Base-by-base conservation (phyloP, 2,329 filamentous ascomycete genomes). In the Penicillium sclerotigenum region DNA sequence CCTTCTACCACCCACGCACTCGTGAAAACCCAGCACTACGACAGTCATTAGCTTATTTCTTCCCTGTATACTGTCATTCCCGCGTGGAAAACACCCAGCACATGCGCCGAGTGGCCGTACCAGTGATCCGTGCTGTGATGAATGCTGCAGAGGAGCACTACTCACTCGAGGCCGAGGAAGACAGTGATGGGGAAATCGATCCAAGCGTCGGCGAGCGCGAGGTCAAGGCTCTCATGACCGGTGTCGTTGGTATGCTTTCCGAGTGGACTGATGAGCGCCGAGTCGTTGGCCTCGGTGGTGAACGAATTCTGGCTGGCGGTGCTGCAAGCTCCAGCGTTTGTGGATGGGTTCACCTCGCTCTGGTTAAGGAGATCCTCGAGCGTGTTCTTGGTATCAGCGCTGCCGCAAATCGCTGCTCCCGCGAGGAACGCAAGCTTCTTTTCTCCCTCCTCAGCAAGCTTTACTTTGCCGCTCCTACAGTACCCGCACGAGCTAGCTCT, bases 191-290 rank as follows among this genome's bases (percentile, higher is more conserved):
- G 18, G 89, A 91, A 48, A 84, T 89, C 11, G 84, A 84, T 36
- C 88, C 89, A 56, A 87, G 86, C 61, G 91, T 95, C 85, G 89
- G 93, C 9, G 86, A 87, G 64, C 69, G 73, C 38, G 74, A 77
- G 59, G 58, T 76, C 36, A 77, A 76, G 56, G 68, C 70, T 3
- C 82, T 95, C 61, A 82, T 84, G 41, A 84, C 87, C 3, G 89
- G 96, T 56, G 91, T 90, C 1, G 86, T 89, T 3, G 93, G 91
- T 67, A 77, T 79, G 75, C 77, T 97, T 8, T 85, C 92, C 0
- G 93, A 97, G 71, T 97, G 93, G 94, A 97, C 93, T 0, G 93
- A 97, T 71, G 91, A 92, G 36, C 81, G 93, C 47, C 92, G 95
- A 72, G 80, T 85, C 7, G 77, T 85, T 11, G 80, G 90, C 77